Base-by-base conservation (phyloP, 345 rosid species). In the Noccaea caerulescens region DNA sequence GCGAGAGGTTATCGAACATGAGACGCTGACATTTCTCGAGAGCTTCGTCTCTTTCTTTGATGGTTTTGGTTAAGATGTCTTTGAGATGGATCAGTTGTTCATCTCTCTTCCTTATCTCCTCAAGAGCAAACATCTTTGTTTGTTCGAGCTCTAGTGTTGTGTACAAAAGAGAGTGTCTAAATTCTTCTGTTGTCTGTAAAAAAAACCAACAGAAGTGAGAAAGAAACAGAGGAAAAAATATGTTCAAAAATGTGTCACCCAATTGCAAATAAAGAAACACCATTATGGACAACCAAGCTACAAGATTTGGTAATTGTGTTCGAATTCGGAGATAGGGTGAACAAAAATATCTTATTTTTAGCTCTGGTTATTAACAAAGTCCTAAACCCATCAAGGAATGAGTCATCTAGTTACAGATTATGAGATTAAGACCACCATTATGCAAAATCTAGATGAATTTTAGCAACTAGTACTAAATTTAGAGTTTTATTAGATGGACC, bases 61-160 rank as follows among this genome's bases (percentile, higher is more conserved):
- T 73, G 58, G 84, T 81, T 77, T 81, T 88, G 72, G 54, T 47
- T 4, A 94, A 80, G 30, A 81, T 75, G 20, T 86, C 84, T 49
- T 84, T 78, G 56, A 95, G 96, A 14, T 85, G 79, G 55, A 67
- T 55, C 23, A 91, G n/a, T 23, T 91, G 90, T 18, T 85, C 96
- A 61, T 95, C 98, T 81, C 88, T 85, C 56, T 80, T 88, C 45
- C 80, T 84, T 18, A 95, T 74, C 87, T 95, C 99, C 8, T 95
- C 96, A 43, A 86, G 87, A 61, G 79, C 93, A 55, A 76, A 82
- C 50, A 84, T 6, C 41, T 72, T 92, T 37, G 96, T 95, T 73
- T 83, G 89, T 37, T 95, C 97, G 0, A 95, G 91, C 85, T 91
- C 99, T 69, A 89, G 56, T 25, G 86, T 84, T 7, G 87, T 82